Base-by-base conservation (phyloP, 2,329 filamentous ascomycete genomes). In the Pseudocercospora fuligena region DNA sequence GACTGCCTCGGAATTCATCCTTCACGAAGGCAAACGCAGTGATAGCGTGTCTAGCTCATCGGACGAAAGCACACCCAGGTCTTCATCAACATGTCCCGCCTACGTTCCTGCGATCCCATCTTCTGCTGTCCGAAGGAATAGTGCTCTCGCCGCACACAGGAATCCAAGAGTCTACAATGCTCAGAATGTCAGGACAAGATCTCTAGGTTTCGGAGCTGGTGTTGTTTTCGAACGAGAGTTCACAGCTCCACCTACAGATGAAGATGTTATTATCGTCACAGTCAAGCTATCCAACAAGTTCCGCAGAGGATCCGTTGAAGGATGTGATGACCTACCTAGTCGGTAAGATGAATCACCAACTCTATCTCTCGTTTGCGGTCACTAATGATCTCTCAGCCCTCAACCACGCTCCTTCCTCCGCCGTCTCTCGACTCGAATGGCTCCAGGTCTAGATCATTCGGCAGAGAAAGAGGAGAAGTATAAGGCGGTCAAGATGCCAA, bases 401-500 rank as follows among this genome's bases (percentile, higher is more conserved):
- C 66, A 67, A 25, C 64, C 60, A 5, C 70, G 75, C 29, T 65
- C 65, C 47, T 75, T 75, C 61, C 60, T 76, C 60, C 70, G 70
- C 36, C 72, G 75, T 9, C 63, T 76, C 6, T 68, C 69, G 16
- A 76, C 74, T 1, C 73, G 75, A 14, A 53, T 74, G 8, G 51
- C 61, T 14, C 53, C 58, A 5, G 49, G 61, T 33, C 58, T 66
- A 14, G 67, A 70, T 49, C 65, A 66, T 27, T 63, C 53, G 16
- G 65, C 66, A 0, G 53, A 62, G 19, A 72, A 73, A 54, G 69
- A 70, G n/a, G 61, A 71, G 53, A 58, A 69, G 40, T 75, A 73
- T 63, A 74, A 73, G 58, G 70, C 72, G 2, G 63, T 77, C 60
- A 74, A 75, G 66, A 76, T 77, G 75, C 73, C 75, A 23, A 63